phyloP scores from a whole-genome alignment of 257 asterid species.

The Linaria vulgaris region DNA sequence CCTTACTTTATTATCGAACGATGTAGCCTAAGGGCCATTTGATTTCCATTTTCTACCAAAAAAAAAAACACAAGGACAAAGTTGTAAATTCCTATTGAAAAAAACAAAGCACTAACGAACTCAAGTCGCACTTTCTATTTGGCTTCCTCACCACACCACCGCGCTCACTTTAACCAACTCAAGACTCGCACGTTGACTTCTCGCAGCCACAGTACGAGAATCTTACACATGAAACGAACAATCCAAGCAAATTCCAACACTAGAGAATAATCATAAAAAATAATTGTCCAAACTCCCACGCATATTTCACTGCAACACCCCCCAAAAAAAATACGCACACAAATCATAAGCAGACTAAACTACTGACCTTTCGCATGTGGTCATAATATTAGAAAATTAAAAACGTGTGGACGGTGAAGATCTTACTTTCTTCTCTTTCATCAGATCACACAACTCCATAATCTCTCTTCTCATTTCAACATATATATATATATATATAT shows the following conservation, averaged over 20 bases:
- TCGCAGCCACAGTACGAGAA: conserved; percentile 17
- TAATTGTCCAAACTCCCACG: background rate
- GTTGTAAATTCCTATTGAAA: too few relatives aligned
- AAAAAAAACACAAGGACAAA: too few relatives aligned
- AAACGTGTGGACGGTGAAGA: conserved; percentile 74
- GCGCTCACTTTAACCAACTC: conserved; percentile 36
- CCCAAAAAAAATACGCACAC: conserved; percentile 1
- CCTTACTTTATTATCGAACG: too few relatives aligned
- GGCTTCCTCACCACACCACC: conserved; percentile 27
- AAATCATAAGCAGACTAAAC: background rate
- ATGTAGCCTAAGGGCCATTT: too few relatives aligned
- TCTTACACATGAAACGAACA: conserved; percentile 21
- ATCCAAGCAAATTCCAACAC: conserved; percentile 21
- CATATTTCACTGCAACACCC: too few relatives aligned
- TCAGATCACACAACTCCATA: background rate
- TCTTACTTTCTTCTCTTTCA: conserved; percentile 11
- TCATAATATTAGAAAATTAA: conserved; percentile 28
- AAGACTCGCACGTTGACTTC: conserved; percentile 43
- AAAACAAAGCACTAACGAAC: background rate
- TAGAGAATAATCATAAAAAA: background rate
- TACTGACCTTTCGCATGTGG: conserved; percentile 19
- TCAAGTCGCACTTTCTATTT: conserved; percentile 26
- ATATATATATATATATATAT: conserved; percentile 5
- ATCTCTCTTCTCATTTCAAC: background rate
- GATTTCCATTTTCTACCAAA: too few relatives aligned